A percentile compares a stretch with the other conserved stretches of the same genome.
Conservation (phyloP, 2,329 filamentous ascomycete genomes). For the Sphaerulina vaccinii region DNA sequence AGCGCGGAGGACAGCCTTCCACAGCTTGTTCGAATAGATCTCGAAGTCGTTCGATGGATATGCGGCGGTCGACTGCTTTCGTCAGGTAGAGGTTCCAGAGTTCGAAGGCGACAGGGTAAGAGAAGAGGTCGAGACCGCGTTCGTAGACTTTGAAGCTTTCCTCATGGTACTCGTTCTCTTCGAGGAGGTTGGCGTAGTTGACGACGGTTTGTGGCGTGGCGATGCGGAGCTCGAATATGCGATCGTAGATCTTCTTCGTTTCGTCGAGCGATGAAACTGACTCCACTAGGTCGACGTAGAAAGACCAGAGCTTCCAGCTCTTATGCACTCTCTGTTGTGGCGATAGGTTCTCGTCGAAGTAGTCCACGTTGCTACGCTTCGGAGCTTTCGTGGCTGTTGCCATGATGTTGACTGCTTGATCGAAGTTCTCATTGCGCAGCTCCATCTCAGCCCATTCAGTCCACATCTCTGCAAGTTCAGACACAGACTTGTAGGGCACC, state of each 20-base stretch:
- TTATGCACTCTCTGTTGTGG: constrained; percentile 97
- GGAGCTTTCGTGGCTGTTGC: constrained; percentile 95
- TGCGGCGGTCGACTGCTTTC: constrained; percentile 94
- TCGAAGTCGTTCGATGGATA: constrained; percentile 87
- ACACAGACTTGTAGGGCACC: constrained; percentile 96
- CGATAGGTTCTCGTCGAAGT: constrained; percentile 91
- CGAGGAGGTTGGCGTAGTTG: constrained; percentile 93
- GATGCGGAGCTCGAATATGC: constrained; percentile 96
- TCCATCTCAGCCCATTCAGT: constrained; percentile 99
- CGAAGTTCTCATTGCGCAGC: constrained; percentile 90
- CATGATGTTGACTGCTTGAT: constrained; percentile 93
- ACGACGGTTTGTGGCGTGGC: constrained; percentile 97
- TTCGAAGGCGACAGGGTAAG: constrained; percentile 96
- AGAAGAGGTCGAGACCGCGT: constrained; percentile 94
- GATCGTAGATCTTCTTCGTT: constrained; percentile 90
- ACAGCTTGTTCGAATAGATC: constrained; percentile 97
- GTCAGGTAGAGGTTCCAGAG: constrained; percentile 98
- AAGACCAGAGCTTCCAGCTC: constrained; percentile 99
- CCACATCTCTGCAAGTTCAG: constrained; percentile 96
- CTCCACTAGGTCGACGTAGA: constrained; percentile 97
- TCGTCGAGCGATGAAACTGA: constrained; percentile 89
- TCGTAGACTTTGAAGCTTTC: constrained; percentile 98
- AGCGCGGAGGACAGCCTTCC: constrained; percentile 90
- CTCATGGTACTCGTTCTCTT: constrained; percentile 93
- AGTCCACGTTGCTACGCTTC: constrained; percentile 96